Conservation (phyloP, 2,329 filamentous ascomycete genomes). For the Epichloe glyceriae region DNA sequence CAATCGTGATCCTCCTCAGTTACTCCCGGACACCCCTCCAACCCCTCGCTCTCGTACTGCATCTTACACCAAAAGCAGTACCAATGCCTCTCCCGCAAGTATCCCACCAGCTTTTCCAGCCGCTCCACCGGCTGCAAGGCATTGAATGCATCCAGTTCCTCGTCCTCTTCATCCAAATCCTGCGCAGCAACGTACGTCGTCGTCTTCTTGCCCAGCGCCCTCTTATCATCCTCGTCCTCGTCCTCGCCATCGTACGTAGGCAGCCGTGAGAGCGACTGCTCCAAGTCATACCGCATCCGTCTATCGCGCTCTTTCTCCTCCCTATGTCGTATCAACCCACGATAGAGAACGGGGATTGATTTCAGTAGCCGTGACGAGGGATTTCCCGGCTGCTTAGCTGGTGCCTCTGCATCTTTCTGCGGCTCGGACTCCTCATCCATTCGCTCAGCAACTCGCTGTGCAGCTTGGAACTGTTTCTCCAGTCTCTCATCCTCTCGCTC, state of each 20-base stretch:
- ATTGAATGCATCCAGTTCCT: conserved; percentile 70
- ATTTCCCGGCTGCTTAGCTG: conserved; percentile 19
- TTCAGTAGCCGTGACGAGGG: conserved; percentile 31
- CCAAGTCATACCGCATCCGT: conserved; percentile 50
- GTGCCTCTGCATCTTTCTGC: conserved; percentile 8
- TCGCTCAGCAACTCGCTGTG: conserved; percentile 71
- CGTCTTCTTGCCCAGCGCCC: conserved; percentile 48
- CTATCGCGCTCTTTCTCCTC: conserved; percentile 57
- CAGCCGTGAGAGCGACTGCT: conserved; percentile 48
- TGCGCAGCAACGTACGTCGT: conserved; percentile 47
- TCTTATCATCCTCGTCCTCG: conserved; percentile 59
- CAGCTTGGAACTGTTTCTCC: conserved; percentile 60
- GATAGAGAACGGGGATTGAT: conserved; percentile 66
- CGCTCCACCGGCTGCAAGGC: conserved; percentile 52
- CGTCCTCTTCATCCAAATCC: conserved; percentile 64
- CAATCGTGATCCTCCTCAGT: conserved; percentile 70
- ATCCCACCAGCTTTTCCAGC: conserved; percentile 50
- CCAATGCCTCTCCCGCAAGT: conserved; percentile 55
- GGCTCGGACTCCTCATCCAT: conserved; percentile 46
- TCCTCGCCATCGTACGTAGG: conserved; percentile 57
- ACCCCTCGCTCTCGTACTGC: conserved; percentile 54
- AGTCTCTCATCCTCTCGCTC: conserved; percentile 56
- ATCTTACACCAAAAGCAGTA: conserved; percentile 99
- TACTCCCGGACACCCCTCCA: conserved; percentile 82
- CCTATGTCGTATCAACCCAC: conserved; percentile 57